Base-by-base conservation (phyloP, 352 stramenopile species). In the Globisporangium lucens region DNA sequence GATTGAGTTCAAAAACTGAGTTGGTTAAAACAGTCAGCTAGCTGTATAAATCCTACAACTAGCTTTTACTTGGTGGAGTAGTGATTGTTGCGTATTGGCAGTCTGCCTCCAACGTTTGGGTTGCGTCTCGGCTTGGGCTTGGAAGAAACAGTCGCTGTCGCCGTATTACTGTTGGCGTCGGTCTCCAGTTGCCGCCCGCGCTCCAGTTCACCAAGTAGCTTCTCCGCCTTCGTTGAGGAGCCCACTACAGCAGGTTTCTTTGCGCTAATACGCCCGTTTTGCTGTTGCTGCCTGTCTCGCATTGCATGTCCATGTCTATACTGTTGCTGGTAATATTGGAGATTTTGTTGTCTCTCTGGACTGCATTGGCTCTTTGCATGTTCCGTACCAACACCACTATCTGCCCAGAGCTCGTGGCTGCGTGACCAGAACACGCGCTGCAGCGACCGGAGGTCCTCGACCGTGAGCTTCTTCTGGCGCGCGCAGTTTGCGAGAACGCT, bases 381-480 rank as follows among this genome's bases (percentile, higher is more conserved):
- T 8, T 43, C 10, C 9, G 7, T 13, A 56, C 4, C 15, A 15
- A 4, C 13, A 2, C 59, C 17, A 3, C 59, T 64, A 8, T 68
- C 35, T 20, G 69, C 65, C 75, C 77, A 82, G 22, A 72, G 29
- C 36, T 74, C 62, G 43, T 47, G 69, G 55, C 73, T 67, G 5
- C 66, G 61, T 1, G 29, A 17, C 77, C 77, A 85, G 30, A 85
- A 83, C 2, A 75, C 30, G n/a, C 46, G 61, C 51, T 83, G 69
- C 8, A 80, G 56, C 51, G 62, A 59, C 17, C 72, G 71, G 2
- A 85, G 53, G 15, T 79, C 72, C 20, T 82, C 74, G 5, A 68
- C 61, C 5, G 83, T 43, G 58, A 61, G 66, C 13, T 57, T 56
- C 47, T 77, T 77, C 61, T 83, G 75, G n/a, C 62, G 63, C 13